Percentiles rank a stretch among this genome's conserved stretches.
Evolutionary conservation across 345 rosid species (phyloP).

Genomic region (Erodium maritimum): DNA sequence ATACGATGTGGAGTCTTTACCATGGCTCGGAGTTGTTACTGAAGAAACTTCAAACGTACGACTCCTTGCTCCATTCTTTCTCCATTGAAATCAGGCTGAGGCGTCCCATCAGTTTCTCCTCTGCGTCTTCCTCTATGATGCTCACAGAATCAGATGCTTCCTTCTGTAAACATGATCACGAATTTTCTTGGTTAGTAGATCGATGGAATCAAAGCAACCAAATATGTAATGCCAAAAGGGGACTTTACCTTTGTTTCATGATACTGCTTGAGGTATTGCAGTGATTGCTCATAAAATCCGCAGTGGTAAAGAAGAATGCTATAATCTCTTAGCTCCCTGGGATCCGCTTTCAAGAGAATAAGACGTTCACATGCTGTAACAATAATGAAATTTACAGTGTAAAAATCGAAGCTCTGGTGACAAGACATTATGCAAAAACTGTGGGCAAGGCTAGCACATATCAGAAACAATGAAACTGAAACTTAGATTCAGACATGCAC

Average conservation of each 20-base stretch:
- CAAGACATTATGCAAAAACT: too few relatives aligned
- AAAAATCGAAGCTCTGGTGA: background rate
- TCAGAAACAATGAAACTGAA: too few relatives aligned
- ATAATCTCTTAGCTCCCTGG: conserved; percentile 51
- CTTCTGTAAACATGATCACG: conserved; percentile 11
- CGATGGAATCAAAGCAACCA: background rate
- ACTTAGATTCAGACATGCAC: background rate
- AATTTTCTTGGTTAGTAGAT: background rate
- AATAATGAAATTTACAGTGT: conserved; percentile 5
- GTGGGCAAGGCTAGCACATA: background rate
- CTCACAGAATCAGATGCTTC: conserved; percentile 15
- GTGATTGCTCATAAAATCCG: conserved; percentile 40
- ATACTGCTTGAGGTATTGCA: conserved; percentile 32
- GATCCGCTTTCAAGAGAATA: conserved; percentile 37
- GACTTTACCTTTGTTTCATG: conserved; percentile 29
- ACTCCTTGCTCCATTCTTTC: conserved; percentile 42
- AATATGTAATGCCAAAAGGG: background rate
- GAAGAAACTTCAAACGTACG: conserved; percentile 33
- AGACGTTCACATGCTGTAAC: conserved; percentile 57
- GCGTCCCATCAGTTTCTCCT: conserved; percentile 36
- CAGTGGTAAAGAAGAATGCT: conserved; percentile 60
- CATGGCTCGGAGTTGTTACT: conserved; percentile 53
- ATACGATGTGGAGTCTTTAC: conserved; percentile 19
- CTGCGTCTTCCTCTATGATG: conserved; percentile 40
- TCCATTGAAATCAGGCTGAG: conserved; percentile 52